Evolutionary conservation across 495 filamentous ascomycete species (phyloP).

Genomic region (Neurospora sp.): DNA sequence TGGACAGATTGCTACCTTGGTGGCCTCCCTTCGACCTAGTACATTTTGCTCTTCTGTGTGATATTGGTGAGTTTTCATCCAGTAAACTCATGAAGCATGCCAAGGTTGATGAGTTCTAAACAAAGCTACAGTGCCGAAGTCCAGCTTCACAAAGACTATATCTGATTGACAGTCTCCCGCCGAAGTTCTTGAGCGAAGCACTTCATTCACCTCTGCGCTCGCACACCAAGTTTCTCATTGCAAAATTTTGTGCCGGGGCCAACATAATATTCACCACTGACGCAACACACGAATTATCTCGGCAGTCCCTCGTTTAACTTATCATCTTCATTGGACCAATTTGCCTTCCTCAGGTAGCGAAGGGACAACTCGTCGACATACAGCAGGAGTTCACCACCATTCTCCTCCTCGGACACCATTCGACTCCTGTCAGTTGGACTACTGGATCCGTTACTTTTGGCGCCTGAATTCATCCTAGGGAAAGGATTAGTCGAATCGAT

Average conservation of each 20-base stretch:
- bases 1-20: constrained; percentile 21
- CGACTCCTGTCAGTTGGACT: neutral
- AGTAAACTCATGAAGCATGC: constrained; percentile 12
- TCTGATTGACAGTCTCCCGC: neutral
- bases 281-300: constrained; percentile 11
- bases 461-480: neutral
- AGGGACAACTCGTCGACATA: neutral
- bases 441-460: neutral
- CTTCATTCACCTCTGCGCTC: neutral
- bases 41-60: constrained; percentile 28
- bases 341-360: neutral
- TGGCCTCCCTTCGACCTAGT: constrained; percentile 9
- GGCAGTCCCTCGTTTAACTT: constrained; percentile 22
- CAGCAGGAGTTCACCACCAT: neutral
- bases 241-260: neutral
- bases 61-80: constrained; percentile 42
- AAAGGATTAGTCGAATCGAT: neutral
- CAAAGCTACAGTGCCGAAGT: neutral
- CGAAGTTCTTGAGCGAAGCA: neutral
- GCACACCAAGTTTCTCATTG: neutral
- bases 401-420: neutral
- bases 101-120: neutral
- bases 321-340: neutral
- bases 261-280: constrained; percentile 4
- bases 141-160: neutral